These are phyloP conservation scores for Vitis cinerea DNA, from an alignment of 164 flowering plant species.

Conservation along the genomic window DNA sequence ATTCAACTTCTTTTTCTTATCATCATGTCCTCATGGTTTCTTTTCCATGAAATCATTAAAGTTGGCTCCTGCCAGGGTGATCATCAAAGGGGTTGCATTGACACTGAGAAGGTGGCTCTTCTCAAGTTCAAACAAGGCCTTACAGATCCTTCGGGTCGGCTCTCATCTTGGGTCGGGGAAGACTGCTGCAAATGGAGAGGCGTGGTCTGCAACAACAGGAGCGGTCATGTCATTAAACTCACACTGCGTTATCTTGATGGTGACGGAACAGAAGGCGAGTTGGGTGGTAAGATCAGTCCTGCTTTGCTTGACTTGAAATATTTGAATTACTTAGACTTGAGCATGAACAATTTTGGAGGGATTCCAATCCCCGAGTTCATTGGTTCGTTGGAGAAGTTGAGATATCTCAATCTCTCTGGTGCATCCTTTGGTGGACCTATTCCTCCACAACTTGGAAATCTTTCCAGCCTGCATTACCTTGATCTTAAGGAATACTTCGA, in stretches of 20 bases:
- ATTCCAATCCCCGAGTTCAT: not conserved
- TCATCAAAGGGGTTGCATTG: too few species aligned
- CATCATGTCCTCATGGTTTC: too few species aligned
- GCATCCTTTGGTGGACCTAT: slow-evolving; percentile 1
- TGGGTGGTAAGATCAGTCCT: slow-evolving; percentile 2
- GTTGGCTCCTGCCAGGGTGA: too few species aligned
- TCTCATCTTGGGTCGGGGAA: too few species aligned
- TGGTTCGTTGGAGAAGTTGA: slow-evolving; percentile 4
- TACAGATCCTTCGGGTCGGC: too few species aligned
- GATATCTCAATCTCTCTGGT: too few species aligned
- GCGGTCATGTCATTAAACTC: not conserved
- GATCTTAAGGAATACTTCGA: not conserved
- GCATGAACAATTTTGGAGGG: not conserved
- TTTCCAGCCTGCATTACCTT: slow-evolving; percentile 1
- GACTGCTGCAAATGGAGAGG: not conserved
- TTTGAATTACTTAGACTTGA: not conserved
- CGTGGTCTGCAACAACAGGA: not conserved
- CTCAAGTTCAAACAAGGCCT: too few species aligned
- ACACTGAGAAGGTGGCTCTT: not conserved
- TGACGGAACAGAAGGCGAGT: not conserved
- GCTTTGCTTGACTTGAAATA: slow-evolving; percentile 4
- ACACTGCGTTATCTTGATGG: too few species aligned
- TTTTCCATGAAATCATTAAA: too few species aligned
- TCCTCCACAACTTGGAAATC: slow-evolving; percentile 5
- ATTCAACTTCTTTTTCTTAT: too few species aligned